Evolutionary conservation across 371 early-diverging fungal species (phyloP), one percentile per base, ranked within the genome.

Genomic region (Chytridium lagenaria): DNA sequence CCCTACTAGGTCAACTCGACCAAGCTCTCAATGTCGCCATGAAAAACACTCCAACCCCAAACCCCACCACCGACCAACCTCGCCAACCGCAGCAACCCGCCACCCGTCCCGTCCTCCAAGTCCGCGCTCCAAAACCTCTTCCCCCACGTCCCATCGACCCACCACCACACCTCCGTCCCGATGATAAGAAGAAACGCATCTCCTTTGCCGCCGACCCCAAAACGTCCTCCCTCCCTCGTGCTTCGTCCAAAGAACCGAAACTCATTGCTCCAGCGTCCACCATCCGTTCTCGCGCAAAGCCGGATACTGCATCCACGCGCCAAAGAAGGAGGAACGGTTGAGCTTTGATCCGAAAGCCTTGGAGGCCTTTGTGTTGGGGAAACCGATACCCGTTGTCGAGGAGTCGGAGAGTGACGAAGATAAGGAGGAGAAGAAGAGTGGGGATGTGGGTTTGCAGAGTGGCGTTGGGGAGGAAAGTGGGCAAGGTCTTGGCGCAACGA

Each of bases 21-120:
- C 36, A 63, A 28, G 63, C 63, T 63, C 63, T 63, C 63, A 63
- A 26, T 7, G 33, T 63, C 12, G 63, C 63, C 36, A 63, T 63
- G 63, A 23, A 30, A 7, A 44, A 19, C 44, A 19, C 44, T 12
- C 19, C 44, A 7, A 7, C 44, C 19, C 44, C 44, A 44, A 44
- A 44, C 12, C 44, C 44, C 19, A 19, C 44, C n/a, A n/a, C n/a
- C n/a, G n/a, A n/a, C n/a, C n/a, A n/a, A n/a, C n/a, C n/a, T n/a
- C n/a, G 12, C 44, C 44, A 12, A 7, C 44, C 44, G 44, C 55
- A 7, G 55, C 55, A 7, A 28, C 26, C 26, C 30, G 16, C 55
- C 30, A 10, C 26, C 16, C 19, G 55, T 16, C 55, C 55, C 16
- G 26, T 55, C 23, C 55, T 55, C 16, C 55, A 55, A 26, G 30